A percentile compares a stretch with the other conserved stretches of the same genome.
These are phyloP conservation scores for Colletotrichum viniferum DNA, from an alignment of 2,329 filamentous ascomycete genomes.

Conservation along the genomic window DNA sequence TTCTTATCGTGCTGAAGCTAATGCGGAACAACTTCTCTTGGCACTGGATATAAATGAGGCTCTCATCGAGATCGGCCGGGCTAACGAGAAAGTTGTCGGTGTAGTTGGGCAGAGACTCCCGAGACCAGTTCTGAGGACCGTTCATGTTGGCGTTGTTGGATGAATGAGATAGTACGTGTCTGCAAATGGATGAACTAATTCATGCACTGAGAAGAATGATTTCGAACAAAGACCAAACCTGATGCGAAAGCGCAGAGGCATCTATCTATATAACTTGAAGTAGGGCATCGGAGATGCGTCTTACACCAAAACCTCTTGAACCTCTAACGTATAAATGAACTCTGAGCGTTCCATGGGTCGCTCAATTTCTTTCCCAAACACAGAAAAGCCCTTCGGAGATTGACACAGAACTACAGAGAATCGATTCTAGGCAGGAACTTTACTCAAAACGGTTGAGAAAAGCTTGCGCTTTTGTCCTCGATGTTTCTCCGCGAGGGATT, in stretches of 20 bases:
- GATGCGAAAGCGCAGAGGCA: neutral
- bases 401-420: too few relatives aligned
- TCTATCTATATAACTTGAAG: neutral
- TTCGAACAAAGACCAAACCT: neutral
- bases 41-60: neutral
- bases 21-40: neutral
- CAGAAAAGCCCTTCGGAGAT: too few relatives aligned
- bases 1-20: neutral
- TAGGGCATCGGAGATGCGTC: neutral
- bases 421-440: rapidly evolving
- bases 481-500: too few relatives aligned
- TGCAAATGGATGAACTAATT: neutral
- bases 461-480: too few relatives aligned
- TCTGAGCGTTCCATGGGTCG: too few relatives aligned
- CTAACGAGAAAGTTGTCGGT: neutral
- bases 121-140: neutral
- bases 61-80: rapidly evolving
- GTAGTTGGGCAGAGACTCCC: neutral
- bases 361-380: too few relatives aligned
- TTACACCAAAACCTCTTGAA: too few relatives aligned
- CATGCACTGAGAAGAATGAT: neutral
- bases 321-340: too few relatives aligned
- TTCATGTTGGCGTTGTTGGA: neutral
- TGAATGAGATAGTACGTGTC: neutral
- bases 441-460: too few relatives aligned